Base-by-base conservation (phyloP, 2,329 filamentous ascomycete species). In the Graphilbum sp. region DNA sequence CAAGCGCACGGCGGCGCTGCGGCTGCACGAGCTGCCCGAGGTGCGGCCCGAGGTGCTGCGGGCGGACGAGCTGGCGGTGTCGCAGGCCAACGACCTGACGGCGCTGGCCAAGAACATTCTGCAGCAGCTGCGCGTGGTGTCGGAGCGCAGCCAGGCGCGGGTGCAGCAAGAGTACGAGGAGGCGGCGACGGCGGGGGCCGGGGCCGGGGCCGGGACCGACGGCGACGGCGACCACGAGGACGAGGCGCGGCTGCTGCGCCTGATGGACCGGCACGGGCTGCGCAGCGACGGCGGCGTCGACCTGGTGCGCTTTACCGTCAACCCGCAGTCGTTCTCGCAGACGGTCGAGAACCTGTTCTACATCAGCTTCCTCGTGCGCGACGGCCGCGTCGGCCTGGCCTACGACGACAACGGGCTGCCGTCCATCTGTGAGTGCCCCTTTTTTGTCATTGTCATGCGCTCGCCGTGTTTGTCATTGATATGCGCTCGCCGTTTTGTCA, bases 281-380 rank as follows among this genome's bases (percentile, higher is more conserved):
- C 69, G 75, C 12, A 64, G 67, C 16, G 75, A 75, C 2, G 77
- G 76, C 2, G 82, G 83, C 15, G 71, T 94, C 4, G 75, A 82
- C 36, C 59, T 95, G 12, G 79, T 95, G 54, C 75, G 80, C 37
- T 96, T 95, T 48, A 83, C 86, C 31, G 71, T 96, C 45, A 94
- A 98, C 49, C 90, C 90, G 1, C 63, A 63, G 30, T 93, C 85
- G 1, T 98, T 96, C 50, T 84, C 84, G 0, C 90, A 98, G 57
- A 94, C 86, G 0, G 77, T 98, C 7, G 90, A 98, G 54, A 98
- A 98, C 50, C 66, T 98, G 49, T 98, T 98, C 57, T 96, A 96
- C 54, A 73, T 94, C 48, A 92, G 84, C 53, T 98, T 98, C 52
- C 61, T 98, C 43, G 85, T 96, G 42, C 75, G 83, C 41, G 90